Evolutionary conservation across 345 rosid species (phyloP).

Genomic region (Gossypium thurberi): DNA sequence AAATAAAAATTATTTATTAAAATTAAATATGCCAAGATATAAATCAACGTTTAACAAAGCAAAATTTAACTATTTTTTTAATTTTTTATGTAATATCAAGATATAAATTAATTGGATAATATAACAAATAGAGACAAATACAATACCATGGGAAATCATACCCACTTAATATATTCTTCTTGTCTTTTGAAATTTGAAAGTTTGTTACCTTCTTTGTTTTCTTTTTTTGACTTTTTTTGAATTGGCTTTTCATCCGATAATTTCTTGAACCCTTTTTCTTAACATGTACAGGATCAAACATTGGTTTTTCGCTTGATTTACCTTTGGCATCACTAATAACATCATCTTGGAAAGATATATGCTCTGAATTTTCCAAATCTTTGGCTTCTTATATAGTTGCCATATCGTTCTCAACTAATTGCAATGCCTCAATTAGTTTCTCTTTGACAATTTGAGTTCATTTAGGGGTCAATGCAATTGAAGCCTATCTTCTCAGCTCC

Average conservation of each 20-base stretch:
- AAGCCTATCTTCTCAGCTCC: neutral
- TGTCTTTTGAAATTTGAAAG: neutral
- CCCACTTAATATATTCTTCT: neutral
- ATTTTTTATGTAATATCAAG: no score
- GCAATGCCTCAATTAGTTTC: neutral
- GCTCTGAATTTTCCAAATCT: neutral
- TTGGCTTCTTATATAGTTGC: neutral
- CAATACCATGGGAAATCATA: neutral
- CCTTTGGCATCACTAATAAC: neutral
- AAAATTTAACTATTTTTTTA: no score
- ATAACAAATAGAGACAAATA: neutral
- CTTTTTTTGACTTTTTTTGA: neutral
- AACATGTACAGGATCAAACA: neutral
- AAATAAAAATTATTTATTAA: no score
- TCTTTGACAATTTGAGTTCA: neutral
- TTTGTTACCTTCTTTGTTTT: neutral
- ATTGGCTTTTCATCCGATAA: no score
- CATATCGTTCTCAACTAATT: neutral
- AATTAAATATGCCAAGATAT: no score
- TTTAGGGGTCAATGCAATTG: neutral
- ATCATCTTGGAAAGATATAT: neutral
- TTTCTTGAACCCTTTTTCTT: neutral
- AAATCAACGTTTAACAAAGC: no score
- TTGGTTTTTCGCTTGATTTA: no score
- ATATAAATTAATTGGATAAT: no score